Base-by-base conservation (phyloP, 2,329 filamentous ascomycete genomes). In the Talaromyces albobiverticillius region DNA sequence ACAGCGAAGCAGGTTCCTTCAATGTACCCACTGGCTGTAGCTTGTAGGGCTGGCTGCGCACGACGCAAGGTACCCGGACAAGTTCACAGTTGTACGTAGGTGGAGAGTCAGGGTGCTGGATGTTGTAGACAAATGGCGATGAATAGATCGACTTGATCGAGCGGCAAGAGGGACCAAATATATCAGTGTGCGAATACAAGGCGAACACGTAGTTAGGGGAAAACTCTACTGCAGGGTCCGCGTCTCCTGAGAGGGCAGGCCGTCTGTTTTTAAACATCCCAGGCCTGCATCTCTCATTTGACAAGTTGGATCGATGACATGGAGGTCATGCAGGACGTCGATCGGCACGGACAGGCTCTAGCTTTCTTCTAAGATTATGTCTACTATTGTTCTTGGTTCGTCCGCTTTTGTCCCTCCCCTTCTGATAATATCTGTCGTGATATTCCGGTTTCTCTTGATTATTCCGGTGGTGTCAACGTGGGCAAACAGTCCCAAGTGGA, bases 291-390 rank as follows among this genome's bases (percentile, higher is more conserved):
- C 64, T 74, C 70, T 71, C 69, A 74, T 74, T 74, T 73, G 71
- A 73, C 71, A 71, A 70, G 65, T n/a, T 66, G 65, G 66, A 29
- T 46, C 49, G 64, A 66, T 64, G 64, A 66, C 53, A 55, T 55
- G 47, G 63, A 65, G 68, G 72, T 75, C 72, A 74, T 75, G 72
- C 72, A 74, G 68, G 67, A 61, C 63, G 70, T 71, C 69, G 70
- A 74, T 74, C 71, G 64, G 66, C 63, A 62, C 68, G 69, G 67
- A 64, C 71, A 70, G 63, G 66, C 43, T 43, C 61, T 61, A 56
- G 55, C 59, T 61, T 64, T 62, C 56, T 56, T 63, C 2, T 22
- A 9, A 11, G 3, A 20, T 68, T 64, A 65, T 62, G 55, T 62
- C n/a, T n/a, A n/a, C n/a, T n/a, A n/a, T 57, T 60, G 40, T 57